These are phyloP conservation scores for Backusella psychrophila DNA, from an alignment of 192 early-diverging fungal species.

Conservation along the genomic window DNA sequence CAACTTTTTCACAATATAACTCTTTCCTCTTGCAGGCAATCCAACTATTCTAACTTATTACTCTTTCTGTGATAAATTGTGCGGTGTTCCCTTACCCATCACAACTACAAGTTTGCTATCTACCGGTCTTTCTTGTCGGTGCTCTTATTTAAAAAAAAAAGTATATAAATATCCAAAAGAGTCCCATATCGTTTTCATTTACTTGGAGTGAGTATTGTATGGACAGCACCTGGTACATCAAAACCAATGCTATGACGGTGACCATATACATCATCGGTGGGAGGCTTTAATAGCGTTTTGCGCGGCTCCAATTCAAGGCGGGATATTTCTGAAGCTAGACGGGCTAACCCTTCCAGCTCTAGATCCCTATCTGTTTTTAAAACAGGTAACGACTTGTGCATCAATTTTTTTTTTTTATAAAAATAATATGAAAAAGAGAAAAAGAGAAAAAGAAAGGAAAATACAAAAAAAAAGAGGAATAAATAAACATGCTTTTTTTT, in stretches of 20 bases:
- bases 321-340: background rate
- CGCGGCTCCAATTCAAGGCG: background rate
- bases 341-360: constrained; percentile 6
- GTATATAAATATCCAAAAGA: background rate
- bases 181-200: background rate
- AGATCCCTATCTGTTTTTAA: constrained; percentile 14
- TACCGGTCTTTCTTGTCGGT: constrained; percentile 60
- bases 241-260: constrained; percentile 30
- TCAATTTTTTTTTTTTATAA: background rate
- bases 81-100: constrained; percentile 62
- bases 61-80: background rate
- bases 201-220: constrained; percentile 46
- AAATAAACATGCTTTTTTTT: background rate
- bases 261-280: background rate
- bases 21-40: constrained; percentile 93
- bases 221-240: constrained; percentile 50
- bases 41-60: constrained; percentile 59
- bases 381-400: constrained; percentile 7
- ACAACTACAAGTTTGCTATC: constrained; percentile 90
- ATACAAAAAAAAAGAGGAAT: background rate
- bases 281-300: background rate
- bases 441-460: background rate
- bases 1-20: constrained; percentile 95
- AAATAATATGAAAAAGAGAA: background rate
- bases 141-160: constrained; percentile 23